Evolutionary conservation across 441 rosid species (phyloP).

Genomic region (Euphorbia schlechtendalii): DNA sequence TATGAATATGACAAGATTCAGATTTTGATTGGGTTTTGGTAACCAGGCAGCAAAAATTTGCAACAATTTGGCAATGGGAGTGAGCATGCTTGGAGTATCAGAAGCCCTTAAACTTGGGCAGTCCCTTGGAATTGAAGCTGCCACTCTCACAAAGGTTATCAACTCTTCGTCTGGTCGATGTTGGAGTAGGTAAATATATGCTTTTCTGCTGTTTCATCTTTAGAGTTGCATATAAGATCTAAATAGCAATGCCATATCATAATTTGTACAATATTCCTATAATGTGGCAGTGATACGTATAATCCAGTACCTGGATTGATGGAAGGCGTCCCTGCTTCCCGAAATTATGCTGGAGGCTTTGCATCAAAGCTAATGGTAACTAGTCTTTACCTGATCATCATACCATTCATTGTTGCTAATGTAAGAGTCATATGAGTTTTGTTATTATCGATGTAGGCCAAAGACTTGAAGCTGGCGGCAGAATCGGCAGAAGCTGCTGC

Average conservation of each 20-base stretch:
- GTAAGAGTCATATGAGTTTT: no score
- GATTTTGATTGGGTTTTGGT: slow-evolving; percentile 10
- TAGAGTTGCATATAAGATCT: no score
- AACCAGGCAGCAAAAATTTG: slow-evolving; percentile 87
- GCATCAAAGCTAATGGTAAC: slow-evolving; percentile 79
- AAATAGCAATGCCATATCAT: no score
- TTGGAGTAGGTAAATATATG: slow-evolving; percentile 71
- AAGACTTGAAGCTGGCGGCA: slow-evolving; percentile 69
- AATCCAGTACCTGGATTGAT: slow-evolving; percentile 97
- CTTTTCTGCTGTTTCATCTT: slow-evolving; percentile 18
- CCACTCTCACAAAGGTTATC: slow-evolving; percentile 61
- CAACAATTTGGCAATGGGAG: slow-evolving; percentile 89
- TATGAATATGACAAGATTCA: no score
- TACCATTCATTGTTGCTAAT: background rate
- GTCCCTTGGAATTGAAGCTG: slow-evolving; percentile 63
- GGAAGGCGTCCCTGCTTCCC: slow-evolving; percentile 88
- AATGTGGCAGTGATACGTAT: slow-evolving; percentile 64
- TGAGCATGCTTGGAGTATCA: slow-evolving; percentile 91
- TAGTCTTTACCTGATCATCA: slow-evolving; percentile 4
- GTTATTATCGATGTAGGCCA: slow-evolving; percentile 48
- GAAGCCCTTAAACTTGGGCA: slow-evolving; percentile 95
- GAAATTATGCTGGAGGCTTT: slow-evolving; percentile 75
- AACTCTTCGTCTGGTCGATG: slow-evolving; percentile 86
- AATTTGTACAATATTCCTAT: no score
- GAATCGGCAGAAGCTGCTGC: slow-evolving; percentile 58